A percentile compares a stretch with the other conserved stretches of the same genome.
phyloP scores from a whole-genome alignment of 768 basidiomycete genomes.

The Mrakia frigida region DNA sequence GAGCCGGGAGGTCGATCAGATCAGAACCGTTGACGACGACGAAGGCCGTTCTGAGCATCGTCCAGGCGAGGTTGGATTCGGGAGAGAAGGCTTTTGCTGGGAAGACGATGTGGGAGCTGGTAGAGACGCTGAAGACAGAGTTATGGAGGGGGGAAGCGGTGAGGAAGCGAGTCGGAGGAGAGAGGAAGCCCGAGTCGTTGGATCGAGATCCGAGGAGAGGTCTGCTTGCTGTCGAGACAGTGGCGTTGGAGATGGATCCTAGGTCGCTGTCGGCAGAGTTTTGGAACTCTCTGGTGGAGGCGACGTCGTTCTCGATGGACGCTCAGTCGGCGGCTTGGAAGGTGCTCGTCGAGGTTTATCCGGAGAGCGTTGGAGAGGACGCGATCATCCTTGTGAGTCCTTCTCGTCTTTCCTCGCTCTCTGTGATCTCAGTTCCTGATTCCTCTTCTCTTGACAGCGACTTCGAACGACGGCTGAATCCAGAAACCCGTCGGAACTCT shows the following conservation, averaged over 20 bases:
- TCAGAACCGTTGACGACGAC: conserved; percentile 2
- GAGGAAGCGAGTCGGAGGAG: not conserved
- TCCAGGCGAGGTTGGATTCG: not conserved
- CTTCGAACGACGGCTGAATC: not conserved
- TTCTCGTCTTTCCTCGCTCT: too few relatives aligned
- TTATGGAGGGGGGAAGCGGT: not conserved
- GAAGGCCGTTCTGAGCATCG: not conserved
- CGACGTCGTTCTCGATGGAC: not conserved
- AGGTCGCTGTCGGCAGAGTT: not conserved
- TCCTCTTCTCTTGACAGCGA: not conserved
- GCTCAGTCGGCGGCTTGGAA: conserved; percentile 5
- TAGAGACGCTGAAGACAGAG: conserved; percentile 6
- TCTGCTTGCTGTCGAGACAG: not conserved
- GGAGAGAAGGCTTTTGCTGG: not conserved
- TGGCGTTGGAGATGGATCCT: not conserved
- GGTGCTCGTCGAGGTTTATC: not conserved
- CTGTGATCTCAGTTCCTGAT: not conserved
- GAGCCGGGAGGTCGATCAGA: not conserved
- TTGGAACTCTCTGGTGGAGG: conserved; percentile 6
- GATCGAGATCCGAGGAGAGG: not conserved
- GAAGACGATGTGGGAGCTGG: not conserved
- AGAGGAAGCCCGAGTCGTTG: not conserved
- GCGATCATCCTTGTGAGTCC: not conserved
- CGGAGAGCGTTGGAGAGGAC: not conserved
- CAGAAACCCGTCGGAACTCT: not conserved